These are phyloP conservation scores for Pyrenochaeta sp. DNA, from an alignment of 2,329 filamentous ascomycete genomes.

Conservation along the genomic window DNA sequence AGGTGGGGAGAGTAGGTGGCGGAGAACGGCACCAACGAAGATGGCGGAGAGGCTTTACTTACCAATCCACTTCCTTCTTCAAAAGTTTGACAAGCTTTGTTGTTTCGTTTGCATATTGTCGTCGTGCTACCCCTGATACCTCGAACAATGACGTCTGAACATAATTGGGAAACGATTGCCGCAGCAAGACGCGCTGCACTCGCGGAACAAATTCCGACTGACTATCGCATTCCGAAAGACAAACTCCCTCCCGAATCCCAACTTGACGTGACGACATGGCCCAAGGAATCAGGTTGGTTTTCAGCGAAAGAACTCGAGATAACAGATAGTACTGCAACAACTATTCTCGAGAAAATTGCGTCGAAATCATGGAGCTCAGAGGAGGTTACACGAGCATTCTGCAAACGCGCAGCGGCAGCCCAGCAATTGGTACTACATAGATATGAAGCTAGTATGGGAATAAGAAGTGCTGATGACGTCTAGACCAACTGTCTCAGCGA, in stretches of 20 bases:
- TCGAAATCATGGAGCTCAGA: conserved; percentile 58
- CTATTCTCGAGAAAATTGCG: conserved; percentile 52
- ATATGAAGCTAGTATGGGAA: too few species aligned
- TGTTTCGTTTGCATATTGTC: neutral
- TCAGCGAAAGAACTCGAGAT: conserved; percentile 60
- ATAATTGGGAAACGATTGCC: conserved; percentile 55
- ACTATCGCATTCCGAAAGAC: conserved; percentile 64
- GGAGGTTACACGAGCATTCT: conserved; percentile 61
- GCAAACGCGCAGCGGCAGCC: conserved; percentile 62
- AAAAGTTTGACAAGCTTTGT: neutral
- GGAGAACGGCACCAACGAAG: conserved; percentile 13
- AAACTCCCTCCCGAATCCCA: conserved; percentile 63
- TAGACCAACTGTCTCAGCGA: conserved; percentile 69
- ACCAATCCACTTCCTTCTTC: neutral
- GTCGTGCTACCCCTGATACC: neutral
- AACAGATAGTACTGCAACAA: conserved; percentile 52
- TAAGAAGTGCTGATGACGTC: too few species aligned
- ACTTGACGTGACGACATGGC: conserved; percentile 65
- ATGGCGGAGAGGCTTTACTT: neutral
- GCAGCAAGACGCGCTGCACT: conserved; percentile 54
- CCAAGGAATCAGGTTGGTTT: conserved; percentile 66
- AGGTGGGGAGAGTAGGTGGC: conserved; percentile 26
- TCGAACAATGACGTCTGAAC: conserved; percentile 19
- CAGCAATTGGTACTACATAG: conserved; percentile 58
- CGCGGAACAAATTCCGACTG: conserved; percentile 61